Evolutionary conservation across 345 rosid genomes (phyloP), one percentile per base, ranked within the genome.

Genomic region (Ricinus communis): DNA sequence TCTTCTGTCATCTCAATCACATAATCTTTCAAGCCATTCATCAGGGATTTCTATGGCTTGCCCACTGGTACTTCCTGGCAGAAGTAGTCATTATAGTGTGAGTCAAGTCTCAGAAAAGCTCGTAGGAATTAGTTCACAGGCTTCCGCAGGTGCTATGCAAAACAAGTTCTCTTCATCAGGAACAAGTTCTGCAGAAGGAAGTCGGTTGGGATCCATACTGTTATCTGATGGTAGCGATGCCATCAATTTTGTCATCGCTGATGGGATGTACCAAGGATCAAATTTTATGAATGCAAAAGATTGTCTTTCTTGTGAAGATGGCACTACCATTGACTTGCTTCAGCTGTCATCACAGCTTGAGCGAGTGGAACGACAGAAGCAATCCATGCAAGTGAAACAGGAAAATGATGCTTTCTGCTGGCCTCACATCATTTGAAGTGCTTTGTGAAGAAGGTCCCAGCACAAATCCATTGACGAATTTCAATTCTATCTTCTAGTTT

Each of bases 291-390:
- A 68, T 55, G 8, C 76, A 41, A 82, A 77, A 25, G 71, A 83
- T 65, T 68, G 58, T 43, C 65, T 84, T 54, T 70, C 83, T 27
- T 68, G 68, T 33, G 74, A 68, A 61, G 84, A 83, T 56, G 85
- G 75, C 43, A 53, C 87, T 4, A 89, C 92, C 0, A 84, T 88
- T 53, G 88, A 91, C 86, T 80, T 91, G 83, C 79, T 85, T 31
- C 93, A 85, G 43, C 74, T 93, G 22, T 89, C 97, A 3, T 85
- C 91, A 0, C 91, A 87, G 82, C 96, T 89, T 78, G 89, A 84
- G 66, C 84, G 82, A 62, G 91, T 93, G 36, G 96, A 91, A 74
- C 82, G 72, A 75, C 92, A 87, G 70, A 89, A 87, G 79, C 88
- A 76, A 69, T 84, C 81, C 47, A 67, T 71, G 81, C 81, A 81